Percentiles rank a stretch among this genome's conserved stretches.
Conservation (phyloP, 768 basidiomycete genomes). For the Royoungia palumana region DNA sequence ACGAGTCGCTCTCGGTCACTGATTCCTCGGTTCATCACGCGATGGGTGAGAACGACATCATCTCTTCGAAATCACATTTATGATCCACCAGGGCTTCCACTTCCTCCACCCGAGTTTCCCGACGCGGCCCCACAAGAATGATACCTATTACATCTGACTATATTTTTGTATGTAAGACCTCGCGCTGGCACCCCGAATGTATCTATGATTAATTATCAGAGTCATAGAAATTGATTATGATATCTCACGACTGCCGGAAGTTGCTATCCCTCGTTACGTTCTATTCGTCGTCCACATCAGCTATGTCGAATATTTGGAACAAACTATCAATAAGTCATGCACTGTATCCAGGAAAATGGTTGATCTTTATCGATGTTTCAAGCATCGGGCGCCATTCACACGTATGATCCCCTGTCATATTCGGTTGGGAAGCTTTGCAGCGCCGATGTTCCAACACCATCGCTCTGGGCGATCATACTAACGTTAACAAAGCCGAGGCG, state of each 20-base stretch:
- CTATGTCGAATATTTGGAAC: no score
- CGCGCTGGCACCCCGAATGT: background rate
- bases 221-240: background rate
- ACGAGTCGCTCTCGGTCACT: conserved; percentile 11
- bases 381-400: no score
- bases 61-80: background rate
- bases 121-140: conserved; percentile 4
- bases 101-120: background rate
- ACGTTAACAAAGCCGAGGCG: no score
- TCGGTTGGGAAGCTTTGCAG: no score
- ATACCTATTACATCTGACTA: no score
- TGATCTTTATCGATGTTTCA: no score
- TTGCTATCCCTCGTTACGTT: background rate
- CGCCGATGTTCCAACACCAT: no score
- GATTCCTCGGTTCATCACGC: conserved; percentile 26
- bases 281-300: background rate
- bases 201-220: background rate
- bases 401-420: no score
- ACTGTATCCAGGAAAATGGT: no score
- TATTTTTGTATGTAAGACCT: background rate
- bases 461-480: no score
- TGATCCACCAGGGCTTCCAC: background rate
- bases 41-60: conserved; percentile 12
- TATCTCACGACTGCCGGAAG: background rate
- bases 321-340: no score